Percentiles rank a stretch among this genome's conserved stretches.
Evolutionary conservation across 2,329 filamentous ascomycete genomes (phyloP).

Genomic region (Neofusicoccum umdonicola): DNA sequence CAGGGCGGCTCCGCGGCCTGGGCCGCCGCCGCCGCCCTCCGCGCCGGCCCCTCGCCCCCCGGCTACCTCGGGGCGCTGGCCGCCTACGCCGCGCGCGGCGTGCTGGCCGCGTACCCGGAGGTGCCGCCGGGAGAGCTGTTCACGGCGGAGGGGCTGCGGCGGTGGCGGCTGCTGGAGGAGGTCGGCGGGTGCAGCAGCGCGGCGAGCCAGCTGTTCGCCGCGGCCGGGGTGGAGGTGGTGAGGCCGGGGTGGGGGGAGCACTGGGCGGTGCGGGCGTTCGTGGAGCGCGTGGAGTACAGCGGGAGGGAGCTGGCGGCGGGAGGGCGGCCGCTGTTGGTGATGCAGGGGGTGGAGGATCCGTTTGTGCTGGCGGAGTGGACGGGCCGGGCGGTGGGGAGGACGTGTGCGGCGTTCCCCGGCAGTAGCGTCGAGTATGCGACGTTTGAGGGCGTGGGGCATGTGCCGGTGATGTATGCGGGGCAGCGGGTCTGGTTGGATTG

Average conservation of each 20-base stretch:
- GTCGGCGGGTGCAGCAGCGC: neutral
- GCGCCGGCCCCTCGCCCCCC: neutral
- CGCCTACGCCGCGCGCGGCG: neutral
- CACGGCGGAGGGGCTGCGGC: neutral
- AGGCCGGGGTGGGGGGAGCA: neutral
- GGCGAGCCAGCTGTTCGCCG: neutral
- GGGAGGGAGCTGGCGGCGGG: neutral
- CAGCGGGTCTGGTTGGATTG: constrained; percentile 33
- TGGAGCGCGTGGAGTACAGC: neutral
- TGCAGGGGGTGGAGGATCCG: neutral
- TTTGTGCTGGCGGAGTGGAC: neutral
- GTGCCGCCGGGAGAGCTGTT: neutral
- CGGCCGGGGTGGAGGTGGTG: neutral
- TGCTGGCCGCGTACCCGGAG: neutral
- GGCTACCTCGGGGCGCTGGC: neutral
- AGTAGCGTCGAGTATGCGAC: constrained; percentile 20
- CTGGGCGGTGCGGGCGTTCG: neutral
- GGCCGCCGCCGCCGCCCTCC: constrained; percentile 24
- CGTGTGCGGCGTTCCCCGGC: neutral
- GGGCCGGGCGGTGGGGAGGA: neutral
- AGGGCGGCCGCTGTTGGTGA: neutral
- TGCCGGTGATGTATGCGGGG: constrained; percentile 28
- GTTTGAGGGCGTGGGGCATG: constrained; percentile 29
- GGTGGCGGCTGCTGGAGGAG: too few species aligned
- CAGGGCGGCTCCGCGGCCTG: constrained; percentile 49